Evolutionary conservation across 108 stramenopile genomes (phyloP), one percentile per base, ranked within the genome.

Genomic region (Fragilariopsis cylindrus): DNA sequence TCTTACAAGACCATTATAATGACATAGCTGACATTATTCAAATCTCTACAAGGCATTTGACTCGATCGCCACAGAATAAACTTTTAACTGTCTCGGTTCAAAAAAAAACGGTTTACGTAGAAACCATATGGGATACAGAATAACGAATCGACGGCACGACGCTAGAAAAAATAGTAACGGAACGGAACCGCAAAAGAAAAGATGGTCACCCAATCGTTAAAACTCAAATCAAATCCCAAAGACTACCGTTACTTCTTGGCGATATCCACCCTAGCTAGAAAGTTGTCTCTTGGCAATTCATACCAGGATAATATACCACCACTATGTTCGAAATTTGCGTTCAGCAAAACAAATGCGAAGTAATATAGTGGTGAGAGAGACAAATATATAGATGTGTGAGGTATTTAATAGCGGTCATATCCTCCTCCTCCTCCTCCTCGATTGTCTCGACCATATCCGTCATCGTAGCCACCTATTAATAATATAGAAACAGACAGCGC

Each of bases 321-420:
- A 2, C 58, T 9, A 21, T 44, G 43, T 45, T 44, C n/a, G 7
- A 41, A 8, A 9, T 62, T 41, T 42, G 39, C 39, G 21, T 40
- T 62, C 6, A 18, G 39, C 9, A 55, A 19, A 65, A 43, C 19
- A 19, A 46, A 12, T 52, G 64, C 41, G 65, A 53, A 53, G 7
- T 50, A 52, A 7, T 42, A 41, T 4, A 13, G 4, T 55, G 53
- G 18, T 15, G 40, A 56, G 43, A 46, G 65, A 74, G 65, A 66
- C 48, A 57, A 57, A 52, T 12, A 55, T 41, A n/a, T 54, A 50
- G 48, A 52, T 42, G 64, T 65, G 53, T 45, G 66, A 15, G 43
- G 65, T 4, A 44, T 52, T 73, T 83, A 84, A 57, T 79, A 84
- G 43, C 83, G 68, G 54, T 79, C 83, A 44, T 77, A 73, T 65